Evolutionary conservation across 345 rosid species (phyloP).

Genomic region (Pugionium dolabratum): DNA sequence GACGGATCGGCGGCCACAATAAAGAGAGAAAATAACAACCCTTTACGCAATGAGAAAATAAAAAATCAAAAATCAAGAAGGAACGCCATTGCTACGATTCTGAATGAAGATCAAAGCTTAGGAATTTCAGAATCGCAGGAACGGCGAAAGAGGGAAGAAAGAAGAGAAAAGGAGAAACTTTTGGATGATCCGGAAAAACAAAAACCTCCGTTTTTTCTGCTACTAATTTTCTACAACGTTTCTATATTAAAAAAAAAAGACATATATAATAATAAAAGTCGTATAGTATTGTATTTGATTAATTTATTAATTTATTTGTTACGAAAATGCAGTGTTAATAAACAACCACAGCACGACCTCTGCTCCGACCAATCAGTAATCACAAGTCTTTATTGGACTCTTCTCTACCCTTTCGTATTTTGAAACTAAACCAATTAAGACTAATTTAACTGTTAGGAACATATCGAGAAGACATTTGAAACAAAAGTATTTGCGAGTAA

Average conservation of each 20-base stretch:
- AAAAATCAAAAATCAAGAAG: conserved; percentile 2
- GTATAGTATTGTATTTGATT: neutral
- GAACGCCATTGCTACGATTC: conserved; percentile 40
- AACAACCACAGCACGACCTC: neutral
- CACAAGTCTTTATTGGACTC: neutral
- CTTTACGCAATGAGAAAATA: neutral
- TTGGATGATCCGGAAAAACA: conserved; percentile 10
- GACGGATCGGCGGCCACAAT: conserved; percentile 12
- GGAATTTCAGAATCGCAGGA: conserved; percentile 40
- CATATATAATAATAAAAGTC: neutral
- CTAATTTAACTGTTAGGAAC: neutral
- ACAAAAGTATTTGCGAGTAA: neutral
- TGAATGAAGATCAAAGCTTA: conserved; percentile 8
- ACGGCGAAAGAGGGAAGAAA: conserved; percentile 3
- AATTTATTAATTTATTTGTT: neutral
- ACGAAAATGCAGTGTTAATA: neutral
- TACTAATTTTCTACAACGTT: conserved; percentile 29
- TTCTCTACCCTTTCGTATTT: neutral
- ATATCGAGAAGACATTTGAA: neutral
- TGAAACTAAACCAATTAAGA: no score
- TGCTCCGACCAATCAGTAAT: neutral
- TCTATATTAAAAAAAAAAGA: neutral
- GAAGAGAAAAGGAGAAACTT: conserved; percentile 18
- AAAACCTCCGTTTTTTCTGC: conserved; percentile 37
- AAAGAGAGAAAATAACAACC: neutral